These are phyloP conservation scores for Gossypium ekmanianum DNA, from an alignment of 345 rosid species.

Conservation along the genomic window DNA sequence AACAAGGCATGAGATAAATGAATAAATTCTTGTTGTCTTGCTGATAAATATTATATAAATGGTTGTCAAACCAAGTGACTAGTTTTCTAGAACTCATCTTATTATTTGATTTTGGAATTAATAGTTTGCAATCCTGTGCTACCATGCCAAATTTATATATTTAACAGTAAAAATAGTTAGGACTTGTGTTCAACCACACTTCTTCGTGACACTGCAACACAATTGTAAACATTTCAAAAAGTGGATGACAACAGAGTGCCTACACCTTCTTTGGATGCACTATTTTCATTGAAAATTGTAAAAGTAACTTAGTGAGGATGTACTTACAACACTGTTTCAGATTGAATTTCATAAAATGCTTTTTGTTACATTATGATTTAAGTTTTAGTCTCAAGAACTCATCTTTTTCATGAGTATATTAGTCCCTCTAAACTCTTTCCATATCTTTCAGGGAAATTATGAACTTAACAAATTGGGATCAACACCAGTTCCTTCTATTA, in stretches of 20 bases:
- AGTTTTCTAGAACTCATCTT: background rate
- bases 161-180: background rate
- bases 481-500: constrained; percentile 22
- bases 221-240: background rate
- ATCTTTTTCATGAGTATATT: background rate
- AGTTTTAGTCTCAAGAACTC: background rate
- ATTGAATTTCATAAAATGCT: background rate
- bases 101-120: constrained; percentile 11
- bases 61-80: background rate
- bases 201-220: background rate
- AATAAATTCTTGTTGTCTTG: background rate
- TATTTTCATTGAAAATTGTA: background rate
- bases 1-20: background rate
- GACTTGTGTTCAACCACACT: background rate
- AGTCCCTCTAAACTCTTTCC: background rate
- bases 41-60: background rate
- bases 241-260: background rate
- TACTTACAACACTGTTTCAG: background rate
- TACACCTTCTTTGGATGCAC: background rate
- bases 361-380: background rate
- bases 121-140: background rate
- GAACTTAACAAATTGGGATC: constrained; percentile 26
- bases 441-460: constrained; percentile 41
- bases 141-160: background rate
- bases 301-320: background rate